Evolutionary conservation across 1,139 yeast species (phyloP).

Genomic region (Candida albicans): DNA sequence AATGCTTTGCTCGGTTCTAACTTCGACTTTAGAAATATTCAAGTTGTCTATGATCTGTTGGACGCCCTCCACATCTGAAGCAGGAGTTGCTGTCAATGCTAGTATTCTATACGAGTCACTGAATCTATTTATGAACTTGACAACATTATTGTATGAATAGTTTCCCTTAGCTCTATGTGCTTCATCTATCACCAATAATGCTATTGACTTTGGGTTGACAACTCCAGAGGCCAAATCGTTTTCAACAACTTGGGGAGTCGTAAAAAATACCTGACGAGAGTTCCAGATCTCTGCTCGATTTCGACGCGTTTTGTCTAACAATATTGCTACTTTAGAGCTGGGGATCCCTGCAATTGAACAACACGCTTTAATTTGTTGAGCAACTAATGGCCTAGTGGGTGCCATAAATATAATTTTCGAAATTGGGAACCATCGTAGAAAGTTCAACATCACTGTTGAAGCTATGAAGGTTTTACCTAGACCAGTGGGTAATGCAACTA

Average conservation of each 20-base stretch:
- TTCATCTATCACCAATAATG: constrained; percentile 85
- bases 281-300: constrained; percentile 77
- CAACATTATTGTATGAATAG: constrained; percentile 84
- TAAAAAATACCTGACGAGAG: constrained; percentile 75
- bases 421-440: constrained; percentile 74
- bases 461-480: constrained; percentile 97
- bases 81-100: constrained; percentile 96
- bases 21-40: constrained; percentile 73
- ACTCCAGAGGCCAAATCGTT: constrained; percentile 79
- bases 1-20: constrained; percentile 79
- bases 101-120: constrained; percentile 69
- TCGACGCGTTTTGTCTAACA: constrained; percentile 67
- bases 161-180: constrained; percentile 94
- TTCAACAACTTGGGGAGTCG: constrained; percentile 96
- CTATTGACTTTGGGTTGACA: constrained; percentile 71
- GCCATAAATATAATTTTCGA: constrained; percentile 92
- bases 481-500: constrained; percentile 96
- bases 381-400: constrained; percentile 95
- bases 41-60: constrained; percentile 80
- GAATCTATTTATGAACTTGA: constrained; percentile 60
- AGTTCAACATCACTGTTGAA: constrained; percentile 89
- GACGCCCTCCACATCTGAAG: constrained; percentile 82
- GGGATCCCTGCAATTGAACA: constrained; percentile 86
- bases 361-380: constrained; percentile 95
- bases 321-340: constrained; percentile 70